Conservation (phyloP, 208 protist genomes). For the Herpetomonas samuelpessoai region DNA sequence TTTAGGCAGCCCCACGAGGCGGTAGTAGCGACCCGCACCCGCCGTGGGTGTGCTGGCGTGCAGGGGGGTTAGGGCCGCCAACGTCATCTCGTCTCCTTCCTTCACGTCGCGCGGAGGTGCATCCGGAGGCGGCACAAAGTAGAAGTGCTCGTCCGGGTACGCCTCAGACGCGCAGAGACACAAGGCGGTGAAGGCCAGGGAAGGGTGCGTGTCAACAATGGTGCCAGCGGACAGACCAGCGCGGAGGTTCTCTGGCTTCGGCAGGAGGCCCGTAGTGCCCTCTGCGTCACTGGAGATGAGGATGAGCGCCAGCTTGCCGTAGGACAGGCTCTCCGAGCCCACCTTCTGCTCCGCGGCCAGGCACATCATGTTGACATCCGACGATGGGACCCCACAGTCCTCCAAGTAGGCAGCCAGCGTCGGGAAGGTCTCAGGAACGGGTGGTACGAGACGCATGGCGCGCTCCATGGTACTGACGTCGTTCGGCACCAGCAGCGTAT, state of each 20-base stretch:
- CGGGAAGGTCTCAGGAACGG: conserved; percentile 19
- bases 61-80: conserved; percentile 55
- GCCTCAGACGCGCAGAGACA: conserved; percentile 58
- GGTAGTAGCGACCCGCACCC: conserved; percentile 30
- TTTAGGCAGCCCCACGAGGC: conserved; percentile 62
- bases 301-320: conserved; percentile 71
- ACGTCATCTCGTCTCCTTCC: conserved; percentile 35
- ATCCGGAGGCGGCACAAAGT: conserved; percentile 27
- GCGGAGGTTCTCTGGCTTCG: conserved; percentile 22
- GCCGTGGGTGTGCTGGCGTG: conserved; percentile 12
- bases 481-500: conserved; percentile 27
- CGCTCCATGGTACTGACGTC: conserved; percentile 20
- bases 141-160: conserved; percentile 58
- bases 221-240: conserved; percentile 34
- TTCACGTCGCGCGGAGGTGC: conserved; percentile 17
- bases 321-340: conserved; percentile 52
- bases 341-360: conserved; percentile 67
- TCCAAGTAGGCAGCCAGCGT: conserved; percentile 51
- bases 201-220: conserved; percentile 34
- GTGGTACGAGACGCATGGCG: conserved; percentile 10
- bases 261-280: conserved; percentile 28
- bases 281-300: conserved; percentile 52
- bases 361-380: conserved; percentile 71
- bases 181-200: conserved; percentile 62
- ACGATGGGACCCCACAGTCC: conserved; percentile 21